These are phyloP conservation scores for Pseudevernia furfuracea DNA, from an alignment of 495 filamentous ascomycete species.

Conservation along the genomic window DNA sequence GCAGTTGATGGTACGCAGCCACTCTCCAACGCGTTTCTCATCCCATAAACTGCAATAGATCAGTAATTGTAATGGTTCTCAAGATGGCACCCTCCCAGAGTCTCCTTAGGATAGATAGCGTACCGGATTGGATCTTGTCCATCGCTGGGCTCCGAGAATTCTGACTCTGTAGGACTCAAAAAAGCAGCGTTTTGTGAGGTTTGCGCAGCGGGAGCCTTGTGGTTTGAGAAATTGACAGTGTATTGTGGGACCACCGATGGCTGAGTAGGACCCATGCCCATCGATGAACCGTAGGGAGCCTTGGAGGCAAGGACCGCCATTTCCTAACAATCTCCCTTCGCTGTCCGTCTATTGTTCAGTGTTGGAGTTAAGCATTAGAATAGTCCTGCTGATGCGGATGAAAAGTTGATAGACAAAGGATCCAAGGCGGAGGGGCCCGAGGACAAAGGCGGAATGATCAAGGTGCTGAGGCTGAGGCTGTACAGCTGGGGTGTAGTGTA, in stretches of 20 bases:
- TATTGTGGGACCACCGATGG: conserved; percentile 41
- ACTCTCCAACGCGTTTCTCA: conserved; percentile 82
- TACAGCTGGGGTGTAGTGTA: background rate
- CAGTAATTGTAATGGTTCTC: background rate
- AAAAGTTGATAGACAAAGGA: conserved; percentile 11
- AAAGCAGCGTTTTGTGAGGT: conserved; percentile 58
- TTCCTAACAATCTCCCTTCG: background rate
- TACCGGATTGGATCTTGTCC: conserved; percentile 55
- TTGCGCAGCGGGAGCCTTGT: conserved; percentile 47
- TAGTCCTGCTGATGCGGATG: conserved; percentile 9
- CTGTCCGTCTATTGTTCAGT: conserved; percentile 7
- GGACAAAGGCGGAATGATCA: conserved; percentile 15
- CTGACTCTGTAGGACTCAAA: conserved; percentile 83
- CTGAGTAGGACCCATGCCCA: conserved; percentile 51
- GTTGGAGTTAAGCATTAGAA: background rate
- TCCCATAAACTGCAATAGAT: conserved; percentile 60
- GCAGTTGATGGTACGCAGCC: conserved; percentile 83
- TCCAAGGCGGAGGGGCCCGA: conserved; percentile 8
- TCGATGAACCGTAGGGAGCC: conserved; percentile 58
- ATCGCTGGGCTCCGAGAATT: conserved; percentile 75
- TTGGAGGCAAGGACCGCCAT: conserved; percentile 90
- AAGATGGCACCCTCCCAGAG: background rate
- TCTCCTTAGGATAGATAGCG: conserved; percentile 33
- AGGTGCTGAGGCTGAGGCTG: conserved; percentile 11
- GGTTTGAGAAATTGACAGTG: conserved; percentile 45